Evolutionary conservation across 164 flowering plant genomes (phyloP).

Genomic region (Buxus sempervirens): DNA sequence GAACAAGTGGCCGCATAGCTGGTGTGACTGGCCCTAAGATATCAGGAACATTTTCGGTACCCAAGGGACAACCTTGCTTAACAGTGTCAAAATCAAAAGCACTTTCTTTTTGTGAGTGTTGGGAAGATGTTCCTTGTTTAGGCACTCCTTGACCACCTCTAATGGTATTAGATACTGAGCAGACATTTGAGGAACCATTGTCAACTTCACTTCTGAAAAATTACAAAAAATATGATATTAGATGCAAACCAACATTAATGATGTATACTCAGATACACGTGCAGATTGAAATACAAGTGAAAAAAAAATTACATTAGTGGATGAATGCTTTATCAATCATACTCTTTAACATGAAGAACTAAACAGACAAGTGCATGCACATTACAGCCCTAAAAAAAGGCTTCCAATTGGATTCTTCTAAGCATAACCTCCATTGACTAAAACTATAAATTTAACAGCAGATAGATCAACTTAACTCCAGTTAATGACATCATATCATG

Average conservation of each 20-base stretch:
- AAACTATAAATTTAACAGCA: no score
- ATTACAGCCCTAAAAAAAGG: no score
- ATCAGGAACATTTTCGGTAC: constrained; percentile 33
- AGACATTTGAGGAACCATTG: constrained; percentile 16
- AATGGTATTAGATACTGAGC: constrained; percentile 14
- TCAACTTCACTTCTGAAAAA: constrained; percentile 35
- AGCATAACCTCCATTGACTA: no score
- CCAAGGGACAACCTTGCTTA: constrained; percentile 13
- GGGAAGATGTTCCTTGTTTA: constrained; percentile 18
- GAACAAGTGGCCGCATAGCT: constrained; percentile 47
- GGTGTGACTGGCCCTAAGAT: constrained; percentile 75
- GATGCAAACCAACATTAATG: not conserved
- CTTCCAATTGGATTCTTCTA: no score
- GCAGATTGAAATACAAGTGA: no score
- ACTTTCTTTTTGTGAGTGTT: constrained; percentile 11
- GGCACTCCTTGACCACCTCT: constrained; percentile 12
- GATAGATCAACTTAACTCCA: no score
- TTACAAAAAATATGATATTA: not conserved
- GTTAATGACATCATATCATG: no score
- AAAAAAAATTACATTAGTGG: no score
- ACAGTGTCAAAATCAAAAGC: constrained; percentile 2
- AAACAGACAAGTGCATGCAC: no score
- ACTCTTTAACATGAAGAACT: no score
- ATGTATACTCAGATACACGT: not conserved
- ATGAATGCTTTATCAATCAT: no score